Percentiles rank a stretch among this genome's conserved stretches.
These are phyloP conservation scores for Takashimella tepidaria DNA, from an alignment of 1,284 basidiomycete genomes.

Conservation along the genomic window DNA sequence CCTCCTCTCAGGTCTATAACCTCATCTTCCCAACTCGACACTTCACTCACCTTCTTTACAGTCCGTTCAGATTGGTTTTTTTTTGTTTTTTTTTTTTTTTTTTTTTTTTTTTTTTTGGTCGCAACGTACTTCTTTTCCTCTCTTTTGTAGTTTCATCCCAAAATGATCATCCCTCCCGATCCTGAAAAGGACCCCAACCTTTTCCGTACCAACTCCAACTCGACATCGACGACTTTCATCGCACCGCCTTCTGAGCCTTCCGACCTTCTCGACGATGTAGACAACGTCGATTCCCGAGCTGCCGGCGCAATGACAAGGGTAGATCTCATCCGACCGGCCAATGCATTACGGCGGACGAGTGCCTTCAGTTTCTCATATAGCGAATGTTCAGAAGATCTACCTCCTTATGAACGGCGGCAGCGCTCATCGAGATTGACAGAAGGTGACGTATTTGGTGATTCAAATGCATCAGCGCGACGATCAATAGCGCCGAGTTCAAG, in stretches of 20 bases:
- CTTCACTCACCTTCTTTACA: too few relatives aligned
- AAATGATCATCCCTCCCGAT: conserved; percentile 49
- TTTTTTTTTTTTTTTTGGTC: too few relatives aligned
- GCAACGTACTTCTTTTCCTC: too few relatives aligned
- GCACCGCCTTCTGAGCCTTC: conserved; percentile 14
- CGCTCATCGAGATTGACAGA: conserved; percentile 6
- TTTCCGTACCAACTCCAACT: conserved; percentile 20
- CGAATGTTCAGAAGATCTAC: conserved; percentile 23
- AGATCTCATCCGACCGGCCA: not conserved
- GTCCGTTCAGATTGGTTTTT: too few relatives aligned
- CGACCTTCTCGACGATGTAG: conserved; percentile 2
- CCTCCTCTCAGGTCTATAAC: too few relatives aligned
- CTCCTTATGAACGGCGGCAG: conserved; percentile 33
- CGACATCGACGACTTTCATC: conserved; percentile 28
- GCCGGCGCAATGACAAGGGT: too few relatives aligned
- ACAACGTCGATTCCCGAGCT: conserved; percentile 4
- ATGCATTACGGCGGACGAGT: not conserved
- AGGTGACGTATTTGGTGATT: conserved; percentile 10
- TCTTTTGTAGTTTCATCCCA: too few relatives aligned
- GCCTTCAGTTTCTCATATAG: conserved; percentile 20
- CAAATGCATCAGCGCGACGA: not conserved
- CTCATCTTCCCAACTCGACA: too few relatives aligned
- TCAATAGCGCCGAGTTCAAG: too few relatives aligned
- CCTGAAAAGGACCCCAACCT: conserved; percentile 45
- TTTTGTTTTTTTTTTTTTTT: too few relatives aligned